phyloP scores from a whole-genome alignment of 495 filamentous ascomycete genomes.

The Paragyromitra xinjiangensis region DNA sequence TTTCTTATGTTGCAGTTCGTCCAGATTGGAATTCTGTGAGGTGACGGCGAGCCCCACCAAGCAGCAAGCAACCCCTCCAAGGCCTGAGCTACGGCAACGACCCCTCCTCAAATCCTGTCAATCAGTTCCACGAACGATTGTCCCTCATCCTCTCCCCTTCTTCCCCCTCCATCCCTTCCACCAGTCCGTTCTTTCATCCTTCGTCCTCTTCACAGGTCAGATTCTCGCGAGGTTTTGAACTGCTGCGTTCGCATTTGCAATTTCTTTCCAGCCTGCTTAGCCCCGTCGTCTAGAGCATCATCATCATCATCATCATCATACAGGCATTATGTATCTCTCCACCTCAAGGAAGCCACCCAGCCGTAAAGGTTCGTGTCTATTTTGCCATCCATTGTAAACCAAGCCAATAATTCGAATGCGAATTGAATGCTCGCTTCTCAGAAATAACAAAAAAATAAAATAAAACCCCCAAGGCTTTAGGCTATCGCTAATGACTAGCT shows the following conservation, averaged over 20 bases:
- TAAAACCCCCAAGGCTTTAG: neutral
- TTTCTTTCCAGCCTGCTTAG: constrained; percentile 28
- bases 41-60: constrained; percentile 47
- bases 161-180: constrained; percentile 44
- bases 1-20: constrained; percentile 42
- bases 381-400: constrained; percentile 37
- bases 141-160: constrained; percentile 45
- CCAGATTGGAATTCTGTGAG: constrained; percentile 51
- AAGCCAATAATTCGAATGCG: constrained; percentile 46
- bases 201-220: constrained; percentile 35
- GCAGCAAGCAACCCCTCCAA: constrained; percentile 52
- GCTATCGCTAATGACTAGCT: constrained; percentile 45
- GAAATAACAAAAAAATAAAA: constrained; percentile 10
- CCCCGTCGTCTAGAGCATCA: constrained; percentile 29
- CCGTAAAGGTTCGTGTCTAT: constrained; percentile 56
- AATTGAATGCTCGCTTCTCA: constrained; percentile 44
- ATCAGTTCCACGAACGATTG: constrained; percentile 30
- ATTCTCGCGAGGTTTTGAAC: constrained; percentile 38
- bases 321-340: constrained; percentile 53
- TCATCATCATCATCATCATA: constrained; percentile 36
- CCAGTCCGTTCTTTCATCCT: constrained; percentile 30
- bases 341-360: constrained; percentile 54
- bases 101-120: constrained; percentile 51
- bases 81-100: constrained; percentile 39
- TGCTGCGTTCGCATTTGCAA: constrained; percentile 29